Percentiles rank a stretch among this genome's conserved stretches.
phyloP scores from a whole-genome alignment of 2,329 filamentous ascomycete genomes.

The Aspergillus tubingensis region DNA sequence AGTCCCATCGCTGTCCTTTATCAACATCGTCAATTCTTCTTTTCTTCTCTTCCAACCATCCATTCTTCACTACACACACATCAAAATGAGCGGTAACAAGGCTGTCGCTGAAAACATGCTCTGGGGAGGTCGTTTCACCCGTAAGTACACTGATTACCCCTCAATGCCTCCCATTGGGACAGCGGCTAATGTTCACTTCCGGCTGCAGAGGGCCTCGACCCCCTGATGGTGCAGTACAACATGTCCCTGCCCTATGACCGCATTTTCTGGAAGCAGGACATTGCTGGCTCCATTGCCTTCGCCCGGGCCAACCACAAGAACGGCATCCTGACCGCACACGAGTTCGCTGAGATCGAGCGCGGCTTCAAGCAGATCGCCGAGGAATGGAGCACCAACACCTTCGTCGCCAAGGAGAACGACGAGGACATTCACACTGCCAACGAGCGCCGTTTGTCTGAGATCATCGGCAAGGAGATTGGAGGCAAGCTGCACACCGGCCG shows the following conservation, averaged over 20 bases:
- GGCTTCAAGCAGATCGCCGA: conserved; percentile 63
- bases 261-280: conserved; percentile 76
- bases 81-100: conserved; percentile 40
- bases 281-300: conserved; percentile 77
- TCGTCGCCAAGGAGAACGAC: conserved; percentile 42
- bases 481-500: conserved; percentile 89
- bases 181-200: conserved; percentile 21
- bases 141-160: conserved; percentile 34
- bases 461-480: conserved; percentile 81
- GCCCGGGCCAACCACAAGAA: conserved; percentile 75
- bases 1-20: neutral
- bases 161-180: conserved; percentile 19
- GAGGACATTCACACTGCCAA: conserved; percentile 71
- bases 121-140: conserved; percentile 64
- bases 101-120: conserved; percentile 55
- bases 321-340: conserved; percentile 70
- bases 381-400: conserved; percentile 46
- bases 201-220: conserved; percentile 70
- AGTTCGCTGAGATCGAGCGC: conserved; percentile 72
- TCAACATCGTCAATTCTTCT: conserved; percentile 1
- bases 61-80: conserved; percentile 7
- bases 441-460: conserved; percentile 73
- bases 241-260: conserved; percentile 77
- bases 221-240: conserved; percentile 85
- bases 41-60: conserved; percentile 5